These are phyloP conservation scores for Aphelidium insulamus DNA, from an alignment of 371 early-diverging fungal species.

Conservation along the genomic window DNA sequence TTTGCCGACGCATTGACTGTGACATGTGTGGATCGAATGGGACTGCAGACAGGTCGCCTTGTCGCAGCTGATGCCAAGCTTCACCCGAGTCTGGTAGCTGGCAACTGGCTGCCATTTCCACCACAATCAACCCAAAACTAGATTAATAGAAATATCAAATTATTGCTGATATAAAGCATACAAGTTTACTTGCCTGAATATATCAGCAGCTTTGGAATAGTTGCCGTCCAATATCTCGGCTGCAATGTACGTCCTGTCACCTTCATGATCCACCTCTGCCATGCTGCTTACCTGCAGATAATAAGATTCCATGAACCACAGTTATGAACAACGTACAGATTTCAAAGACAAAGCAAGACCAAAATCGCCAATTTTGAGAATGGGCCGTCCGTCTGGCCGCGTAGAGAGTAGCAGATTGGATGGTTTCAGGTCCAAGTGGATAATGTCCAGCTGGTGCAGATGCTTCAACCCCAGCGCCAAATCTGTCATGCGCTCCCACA, in stretches of 20 bases:
- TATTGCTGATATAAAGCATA: neutral
- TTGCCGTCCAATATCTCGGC: conserved; percentile 62
- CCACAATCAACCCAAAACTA: conserved; percentile 70
- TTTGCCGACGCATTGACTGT: conserved; percentile 22
- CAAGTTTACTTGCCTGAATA: conserved; percentile 39
- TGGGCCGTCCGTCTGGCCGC: conserved; percentile 15
- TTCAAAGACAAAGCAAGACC: conserved; percentile 46
- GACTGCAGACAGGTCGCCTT: conserved; percentile 34
- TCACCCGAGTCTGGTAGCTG: conserved; percentile 62
- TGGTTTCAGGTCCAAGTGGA: conserved; percentile 78
- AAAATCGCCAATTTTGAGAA: conserved; percentile 69
- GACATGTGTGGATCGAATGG: conserved; percentile 7
- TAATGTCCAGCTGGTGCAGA: conserved; percentile 40
- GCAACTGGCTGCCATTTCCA: conserved; percentile 62
- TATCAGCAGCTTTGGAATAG: conserved; percentile 61
- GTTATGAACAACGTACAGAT: conserved; percentile 14
- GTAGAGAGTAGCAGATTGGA: conserved; percentile 47
- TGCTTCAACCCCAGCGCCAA: conserved; percentile 45
- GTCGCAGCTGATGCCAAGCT: conserved; percentile 59
- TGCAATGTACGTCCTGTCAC: conserved; percentile 88
- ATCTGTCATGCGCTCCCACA: no score
- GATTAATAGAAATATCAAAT: neutral
- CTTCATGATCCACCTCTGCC: conserved; percentile 42
- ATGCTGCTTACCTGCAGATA: conserved; percentile 3
- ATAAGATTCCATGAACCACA: conserved; percentile 4